Evolutionary conservation across 2,329 filamentous ascomycete genomes (phyloP), one percentile per base, ranked within the genome.

Genomic region (Fusarium sp.): DNA sequence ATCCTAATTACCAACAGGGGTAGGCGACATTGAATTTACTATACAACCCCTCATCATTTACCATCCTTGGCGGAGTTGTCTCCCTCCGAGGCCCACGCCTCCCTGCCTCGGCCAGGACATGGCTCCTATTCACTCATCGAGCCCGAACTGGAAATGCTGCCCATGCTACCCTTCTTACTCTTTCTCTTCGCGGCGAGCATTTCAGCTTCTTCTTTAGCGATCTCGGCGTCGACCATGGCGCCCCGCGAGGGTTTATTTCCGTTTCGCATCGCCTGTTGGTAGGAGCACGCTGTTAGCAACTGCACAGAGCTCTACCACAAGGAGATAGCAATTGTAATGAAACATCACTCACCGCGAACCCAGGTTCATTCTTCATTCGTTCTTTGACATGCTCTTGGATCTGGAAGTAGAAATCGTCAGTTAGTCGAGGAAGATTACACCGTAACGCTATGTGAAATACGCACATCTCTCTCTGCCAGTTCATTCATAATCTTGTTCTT

Each of bases 401-500:
- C 71, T 74, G 13, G 6, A 16, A 29, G 16, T 10, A 9, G 4
- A 13, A 18, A 47, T 5, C 10, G 50, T 71, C 2, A 50, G 8
- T n/a, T 1, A 2, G 29, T 9, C 29, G 25, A 6, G 16, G 45
- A 33, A 6, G 4, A 8, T 7, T 13, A 3, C 6, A 9, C 10
- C 6, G 10, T 6, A 5, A 14, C 4, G 13, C 6, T 2, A 0
- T 7, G 6, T 18, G 1, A 4, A 0, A n/a, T 27, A 29, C 71
- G 5, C 22, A 69, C 71, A 4, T 74, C 71, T 13, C 16, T 13
- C 7, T 45, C 71, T 5, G 27, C 54, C 10, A 74, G 71, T 25
- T 74, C 52, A 11, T 74, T 69, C 68, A 74, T 60, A 6, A 74
- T 72, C 20, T 33, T 61, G 25, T 71, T 36, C 47, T 74, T 74